Percentiles rank a stretch among this genome's conserved stretches.
Evolutionary conservation across 2,329 filamentous ascomycete genomes (phyloP).

Genomic region (Apiospora arundinis): DNA sequence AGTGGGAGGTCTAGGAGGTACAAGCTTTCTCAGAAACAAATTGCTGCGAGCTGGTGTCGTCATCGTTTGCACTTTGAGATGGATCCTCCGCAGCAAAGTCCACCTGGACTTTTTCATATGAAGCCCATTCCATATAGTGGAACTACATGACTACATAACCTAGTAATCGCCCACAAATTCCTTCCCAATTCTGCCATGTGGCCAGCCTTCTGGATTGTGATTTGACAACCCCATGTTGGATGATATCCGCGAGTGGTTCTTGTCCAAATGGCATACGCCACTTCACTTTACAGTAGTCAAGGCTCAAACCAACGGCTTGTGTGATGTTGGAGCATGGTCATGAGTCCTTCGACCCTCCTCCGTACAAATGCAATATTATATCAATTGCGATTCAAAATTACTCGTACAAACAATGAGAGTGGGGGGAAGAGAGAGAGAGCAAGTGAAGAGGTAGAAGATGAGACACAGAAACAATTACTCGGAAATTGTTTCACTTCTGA

Average conservation of each 20-base stretch:
- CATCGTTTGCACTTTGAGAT: slow-evolving; percentile 13
- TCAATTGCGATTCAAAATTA: neutral
- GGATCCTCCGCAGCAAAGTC: neutral
- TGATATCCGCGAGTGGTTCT: neutral
- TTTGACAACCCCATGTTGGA: slow-evolving; percentile 7
- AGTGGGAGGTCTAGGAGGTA: neutral
- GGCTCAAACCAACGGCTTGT: neutral
- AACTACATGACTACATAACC: slow-evolving; percentile 7
- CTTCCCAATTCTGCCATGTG: slow-evolving; percentile 7
- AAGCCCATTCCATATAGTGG: slow-evolving; percentile 16
- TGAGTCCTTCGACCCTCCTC: neutral
- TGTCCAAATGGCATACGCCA: neutral
- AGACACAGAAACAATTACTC: slow-evolving; percentile 1
- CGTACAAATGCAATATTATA: neutral
- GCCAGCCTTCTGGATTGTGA: neutral
- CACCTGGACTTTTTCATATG: neutral
- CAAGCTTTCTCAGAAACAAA: slow-evolving; percentile 9
- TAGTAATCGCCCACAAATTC: neutral
- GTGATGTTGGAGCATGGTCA: neutral
- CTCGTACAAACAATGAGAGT: neutral
- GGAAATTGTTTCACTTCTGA: slow-evolving; percentile 17
- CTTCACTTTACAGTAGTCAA: neutral
- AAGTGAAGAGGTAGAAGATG: too few relatives aligned
- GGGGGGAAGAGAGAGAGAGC: too few relatives aligned
- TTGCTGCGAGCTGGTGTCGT: neutral